phyloP scores from a whole-genome alignment of 1,284 basidiomycete genomes.

The Pseudomicrostroma phylloplanum region DNA sequence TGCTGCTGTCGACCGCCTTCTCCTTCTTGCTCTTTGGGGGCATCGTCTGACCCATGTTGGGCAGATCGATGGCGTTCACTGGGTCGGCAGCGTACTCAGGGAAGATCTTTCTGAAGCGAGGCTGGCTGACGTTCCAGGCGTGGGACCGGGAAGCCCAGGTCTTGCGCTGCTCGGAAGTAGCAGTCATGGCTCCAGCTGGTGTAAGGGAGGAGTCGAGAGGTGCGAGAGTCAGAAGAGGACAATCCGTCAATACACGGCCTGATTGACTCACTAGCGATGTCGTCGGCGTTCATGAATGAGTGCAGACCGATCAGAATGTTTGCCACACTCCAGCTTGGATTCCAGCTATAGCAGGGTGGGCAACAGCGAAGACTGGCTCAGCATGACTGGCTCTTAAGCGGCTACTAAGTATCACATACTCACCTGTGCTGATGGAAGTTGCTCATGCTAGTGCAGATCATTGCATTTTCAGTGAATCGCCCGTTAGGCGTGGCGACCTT shows the following conservation, averaged over 20 bases:
- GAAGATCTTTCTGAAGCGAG: constrained; percentile 59
- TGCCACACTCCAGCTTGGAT: constrained; percentile 85
- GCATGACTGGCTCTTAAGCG: too few species aligned
- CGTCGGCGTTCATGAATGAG: constrained; percentile 91
- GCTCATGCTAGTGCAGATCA: constrained; percentile 60
- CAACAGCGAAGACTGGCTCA: too few species aligned
- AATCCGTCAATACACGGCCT: background rate
- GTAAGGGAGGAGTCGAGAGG: background rate
- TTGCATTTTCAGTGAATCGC: constrained; percentile 83
- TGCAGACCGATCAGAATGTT: constrained; percentile 88
- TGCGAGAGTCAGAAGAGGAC: background rate
- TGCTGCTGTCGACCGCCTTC: background rate
- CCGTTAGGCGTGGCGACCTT: constrained; percentile 96
- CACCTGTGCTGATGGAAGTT: constrained; percentile 63
- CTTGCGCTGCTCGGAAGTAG: constrained; percentile 72
- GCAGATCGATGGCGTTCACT: constrained; percentile 26
- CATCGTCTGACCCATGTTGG: constrained; percentile 41
- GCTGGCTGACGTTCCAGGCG: constrained; percentile 71
- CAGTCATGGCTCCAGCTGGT: constrained; percentile 68
- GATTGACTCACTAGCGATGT: constrained; percentile 65
- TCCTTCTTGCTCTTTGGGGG: background rate
- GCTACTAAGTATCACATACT: too few species aligned
- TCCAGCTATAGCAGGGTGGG: constrained; percentile 61
- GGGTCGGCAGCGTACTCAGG: constrained; percentile 30
- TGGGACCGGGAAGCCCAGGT: constrained; percentile 73